Percentiles rank a stretch among this genome's conserved stretches.
Conservation (phyloP, 2,329 filamentous ascomycete species). For the Hansfordia pulvinata region DNA sequence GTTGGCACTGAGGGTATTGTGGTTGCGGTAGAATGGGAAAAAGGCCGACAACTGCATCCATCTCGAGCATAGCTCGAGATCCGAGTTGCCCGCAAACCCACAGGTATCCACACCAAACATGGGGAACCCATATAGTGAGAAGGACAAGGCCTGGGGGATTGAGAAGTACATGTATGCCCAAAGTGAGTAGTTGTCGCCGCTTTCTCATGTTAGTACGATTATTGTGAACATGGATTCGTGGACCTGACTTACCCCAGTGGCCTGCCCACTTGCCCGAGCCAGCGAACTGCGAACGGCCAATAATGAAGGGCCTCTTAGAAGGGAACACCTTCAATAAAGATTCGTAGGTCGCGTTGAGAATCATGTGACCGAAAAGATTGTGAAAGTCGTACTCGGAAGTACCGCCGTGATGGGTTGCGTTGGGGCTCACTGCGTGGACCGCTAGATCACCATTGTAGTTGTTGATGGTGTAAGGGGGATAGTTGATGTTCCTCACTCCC, state of each 20-base stretch:
- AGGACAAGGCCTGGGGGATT: slow-evolving; percentile 65
- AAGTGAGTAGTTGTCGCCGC: slow-evolving; percentile 58
- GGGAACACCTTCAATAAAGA: slow-evolving; percentile 52
- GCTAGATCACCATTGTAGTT: slow-evolving; percentile 60
- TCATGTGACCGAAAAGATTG: slow-evolving; percentile 64
- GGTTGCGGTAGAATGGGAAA: slow-evolving; percentile 69
- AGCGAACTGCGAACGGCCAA: slow-evolving; percentile 69
- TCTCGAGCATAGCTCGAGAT: slow-evolving; percentile 57
- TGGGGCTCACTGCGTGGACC: slow-evolving; percentile 60
- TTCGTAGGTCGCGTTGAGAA: slow-evolving; percentile 64
- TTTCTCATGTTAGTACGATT: slow-evolving; percentile 2
- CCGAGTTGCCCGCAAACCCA: slow-evolving; percentile 55
- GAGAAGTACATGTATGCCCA: slow-evolving; percentile 66
- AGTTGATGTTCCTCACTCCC: slow-evolving; percentile 52
- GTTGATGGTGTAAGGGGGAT: slow-evolving; percentile 66
- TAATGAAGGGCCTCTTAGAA: slow-evolving; percentile 66
- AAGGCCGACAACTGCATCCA: slow-evolving; percentile 66
- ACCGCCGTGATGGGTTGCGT: slow-evolving; percentile 64
- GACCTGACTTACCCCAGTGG: slow-evolving; percentile 44
- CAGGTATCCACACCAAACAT: slow-evolving; percentile 65
- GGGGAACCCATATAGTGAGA: slow-evolving; percentile 61
- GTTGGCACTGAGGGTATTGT: slow-evolving; percentile 48
- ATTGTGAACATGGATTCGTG: neutral
- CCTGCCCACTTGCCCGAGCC: slow-evolving; percentile 64
- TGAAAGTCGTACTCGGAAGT: slow-evolving; percentile 70